Evolutionary conservation across 306 rosid species (phyloP), one percentile per base, ranked within the genome.

Genomic region (Macrotyloma uniflorum): DNA sequence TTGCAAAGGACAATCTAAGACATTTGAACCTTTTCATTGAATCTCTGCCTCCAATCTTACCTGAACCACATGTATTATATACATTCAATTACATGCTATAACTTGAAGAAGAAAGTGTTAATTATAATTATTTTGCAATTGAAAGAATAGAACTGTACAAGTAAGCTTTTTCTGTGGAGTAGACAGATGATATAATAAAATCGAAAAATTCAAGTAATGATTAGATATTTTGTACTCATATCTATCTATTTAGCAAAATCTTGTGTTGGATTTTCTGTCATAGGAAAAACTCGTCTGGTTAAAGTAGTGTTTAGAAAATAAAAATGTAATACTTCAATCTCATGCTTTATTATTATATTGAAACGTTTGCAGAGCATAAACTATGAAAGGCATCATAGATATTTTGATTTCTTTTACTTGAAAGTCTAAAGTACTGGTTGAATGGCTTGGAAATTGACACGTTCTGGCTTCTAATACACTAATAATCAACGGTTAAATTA

Each of bases 41-140:
- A 43, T 79, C 75, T 32, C 87, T 92, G 42, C 91, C 91, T 24
- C 81, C 83, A 5, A 43, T 77, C 46, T n/a, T 79, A 24, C 84
- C 85, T 0, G 90, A 91, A 9, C 68, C 88, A 3, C 89, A 82
- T 73, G 49, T 85, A 28, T 68, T 85, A 28, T 72, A 81, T 46
- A 51, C 83, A 12, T 84, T 65, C 65, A 88, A 88, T 83, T 87
- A 86, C 83, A 84, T 90, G 90, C 86, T 92, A 51, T 92, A 84
- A 89, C 49, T 58, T 42, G 45, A 74, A 40, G 19, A 15, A 22
- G 15, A 67, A 24, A 43, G 7, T 26, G 35, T 42, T 19, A 14
- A 5, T 40, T 40, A 55, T 55, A 54, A 54, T 16, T 15, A 30
- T 30, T 30, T 7, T 61, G 23, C 13, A 30, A 3, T 30, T 61